phyloP scores from a whole-genome alignment of 139 green algal species.

The Picochlorum costavermella region DNA sequence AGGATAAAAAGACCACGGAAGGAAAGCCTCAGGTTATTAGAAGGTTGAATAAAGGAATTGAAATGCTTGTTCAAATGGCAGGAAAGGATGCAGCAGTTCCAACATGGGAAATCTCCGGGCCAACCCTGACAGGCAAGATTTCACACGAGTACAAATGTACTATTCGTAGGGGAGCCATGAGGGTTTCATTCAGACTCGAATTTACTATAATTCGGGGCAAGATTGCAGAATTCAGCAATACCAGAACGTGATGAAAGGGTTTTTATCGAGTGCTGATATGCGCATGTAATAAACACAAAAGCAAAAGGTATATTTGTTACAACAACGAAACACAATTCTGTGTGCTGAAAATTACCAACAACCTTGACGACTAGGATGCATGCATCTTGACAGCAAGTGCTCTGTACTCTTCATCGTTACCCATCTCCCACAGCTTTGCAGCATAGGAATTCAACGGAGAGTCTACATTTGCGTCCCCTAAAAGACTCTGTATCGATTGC shows the following conservation, averaged over 20 bases:
- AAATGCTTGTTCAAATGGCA: slow-evolving; percentile 19
- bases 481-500: slow-evolving; percentile 64
- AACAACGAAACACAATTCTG: not conserved
- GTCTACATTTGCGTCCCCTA: slow-evolving; percentile 74
- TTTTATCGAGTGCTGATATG: no score
- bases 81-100: slow-evolving; percentile 17
- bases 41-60: slow-evolving; percentile 28
- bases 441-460: slow-evolving; percentile 65
- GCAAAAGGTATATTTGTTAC: not conserved
- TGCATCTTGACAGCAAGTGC: slow-evolving; percentile 45
- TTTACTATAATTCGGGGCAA: slow-evolving; percentile 15
- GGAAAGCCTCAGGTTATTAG: slow-evolving; percentile 23
- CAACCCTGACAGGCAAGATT: not conserved
- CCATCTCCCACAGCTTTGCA: slow-evolving; percentile 54
- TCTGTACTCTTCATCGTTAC: slow-evolving; percentile 54
- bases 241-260: not conserved
- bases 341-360: no score
- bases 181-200: slow-evolving; percentile 13
- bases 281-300: not conserved
- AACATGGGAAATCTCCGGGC: slow-evolving; percentile 10
- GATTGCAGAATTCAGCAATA: slow-evolving; percentile 14
- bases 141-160: slow-evolving; percentile 1
- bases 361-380: no score
- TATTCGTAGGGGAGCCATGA: slow-evolving; percentile 12
- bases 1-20: slow-evolving; percentile 26